Evolutionary conservation across 2,329 filamentous ascomycete species (phyloP).

Genomic region (Lasiodiplodia hormozganensis): DNA sequence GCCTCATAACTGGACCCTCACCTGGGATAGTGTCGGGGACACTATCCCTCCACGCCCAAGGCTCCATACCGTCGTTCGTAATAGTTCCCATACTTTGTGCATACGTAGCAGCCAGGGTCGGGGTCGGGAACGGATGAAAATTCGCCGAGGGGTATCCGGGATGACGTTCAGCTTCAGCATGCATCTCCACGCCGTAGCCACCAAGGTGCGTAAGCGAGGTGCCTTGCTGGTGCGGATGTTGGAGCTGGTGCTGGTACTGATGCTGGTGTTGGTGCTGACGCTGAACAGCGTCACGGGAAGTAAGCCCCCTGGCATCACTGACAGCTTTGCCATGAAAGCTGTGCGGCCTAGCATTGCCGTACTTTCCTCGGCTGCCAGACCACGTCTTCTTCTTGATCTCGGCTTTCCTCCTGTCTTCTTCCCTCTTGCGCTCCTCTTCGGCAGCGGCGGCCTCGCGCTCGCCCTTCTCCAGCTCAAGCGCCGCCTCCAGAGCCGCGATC

Average conservation of each 20-base stretch:
- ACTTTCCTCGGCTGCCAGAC: conserved; percentile 8
- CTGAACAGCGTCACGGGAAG: too few relatives aligned
- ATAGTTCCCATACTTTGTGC: too few relatives aligned
- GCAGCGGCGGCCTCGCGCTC: not conserved
- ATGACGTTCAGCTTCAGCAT: not conserved
- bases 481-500: not conserved
- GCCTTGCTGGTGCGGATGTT: not conserved
- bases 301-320: not conserved
- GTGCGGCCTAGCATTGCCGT: conserved; percentile 2
- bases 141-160: not conserved
- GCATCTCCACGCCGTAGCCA: not conserved
- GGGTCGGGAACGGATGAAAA: not conserved
- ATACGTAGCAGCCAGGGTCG: not conserved
- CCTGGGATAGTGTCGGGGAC: not conserved
- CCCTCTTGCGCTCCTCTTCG: not conserved
- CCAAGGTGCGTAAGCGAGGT: not conserved
- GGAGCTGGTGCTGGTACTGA: not conserved
- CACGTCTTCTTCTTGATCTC: conserved; percentile 6
- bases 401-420: not conserved
- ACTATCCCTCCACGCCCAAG: not conserved
- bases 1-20: not conserved
- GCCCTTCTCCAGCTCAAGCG: not conserved
- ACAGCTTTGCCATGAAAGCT: not conserved
- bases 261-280: not conserved
- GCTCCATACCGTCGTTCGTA: not conserved